Evolutionary conservation across 345 rosid species (phyloP), one percentile per base, ranked within the genome.

Genomic region (Aethionema arabicum): DNA sequence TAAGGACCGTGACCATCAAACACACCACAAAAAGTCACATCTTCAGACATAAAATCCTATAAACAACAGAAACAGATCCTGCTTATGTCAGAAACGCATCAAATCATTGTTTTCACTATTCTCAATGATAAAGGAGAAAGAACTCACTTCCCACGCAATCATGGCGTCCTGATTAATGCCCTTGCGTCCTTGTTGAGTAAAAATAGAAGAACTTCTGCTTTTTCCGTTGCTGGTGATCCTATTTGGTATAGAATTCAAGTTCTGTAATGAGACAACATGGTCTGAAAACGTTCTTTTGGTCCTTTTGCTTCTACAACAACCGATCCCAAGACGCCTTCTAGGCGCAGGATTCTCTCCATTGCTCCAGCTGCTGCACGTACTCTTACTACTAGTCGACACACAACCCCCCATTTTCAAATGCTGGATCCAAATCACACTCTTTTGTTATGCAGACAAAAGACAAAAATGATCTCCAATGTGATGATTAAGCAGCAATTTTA

Each of bases 1-100:
- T 84, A 85, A 41, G 99, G 99, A 59, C 99, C 99, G 73, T 93
- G 99, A 59, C 99, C 99, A 77, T 95, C 99, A 61, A 95, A 95
- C 8, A 95, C 84, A 55, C 99, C 97, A 70, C 96, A 90, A 62
- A 95, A 88, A 0, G 88, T 95, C 76, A 80, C 83, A 70, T 90
- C 97, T 67, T 90, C 96, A 32, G 82, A 66, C 80, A 86, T 70
- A 78, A 90, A 95, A 76, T 71, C 75, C 75, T 71, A 71, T 48
- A 30, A 57, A 43, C 55, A 64, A 30, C 52, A 70, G 3, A 21
- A 21, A 21, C 7, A 70, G 29, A 7, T 5, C 8, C 3, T 0
- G 0, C 53, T 56, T 48, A 6, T 32, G 52, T 32, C n/a, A 39
- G 38, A 33, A 56, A 38, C 39, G 54, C 15, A 41, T 30, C n/a